These are phyloP conservation scores for Thalassiosira allenii DNA, from an alignment of 352 stramenopile species.

Conservation along the genomic window DNA sequence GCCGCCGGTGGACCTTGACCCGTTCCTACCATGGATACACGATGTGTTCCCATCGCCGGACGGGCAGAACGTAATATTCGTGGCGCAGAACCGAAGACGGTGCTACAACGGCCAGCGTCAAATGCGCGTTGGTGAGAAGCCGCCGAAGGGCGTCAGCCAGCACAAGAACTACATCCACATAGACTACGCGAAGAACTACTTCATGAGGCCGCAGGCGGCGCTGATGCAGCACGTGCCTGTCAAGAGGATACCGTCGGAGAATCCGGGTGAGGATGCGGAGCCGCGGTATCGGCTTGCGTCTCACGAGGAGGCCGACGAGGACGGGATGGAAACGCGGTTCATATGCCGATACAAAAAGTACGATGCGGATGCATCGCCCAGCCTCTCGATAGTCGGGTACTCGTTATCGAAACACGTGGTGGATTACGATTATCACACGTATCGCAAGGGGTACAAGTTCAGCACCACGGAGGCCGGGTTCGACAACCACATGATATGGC, in stretches of 20 bases:
- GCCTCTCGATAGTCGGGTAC: conserved; percentile 68
- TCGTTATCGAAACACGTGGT: conserved; percentile 76
- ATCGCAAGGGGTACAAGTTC: conserved; percentile 64
- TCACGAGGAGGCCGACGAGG: conserved; percentile 78
- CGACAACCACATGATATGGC: conserved; percentile 81
- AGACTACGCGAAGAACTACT: conserved; percentile 63
- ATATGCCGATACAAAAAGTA: conserved; percentile 83
- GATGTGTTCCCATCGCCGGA: conserved; percentile 82
- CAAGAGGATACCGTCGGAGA: conserved; percentile 48
- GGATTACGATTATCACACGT: conserved; percentile 83
- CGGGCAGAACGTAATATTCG: conserved; percentile 80
- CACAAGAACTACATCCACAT: conserved; percentile 51
- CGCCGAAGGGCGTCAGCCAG: conserved; percentile 36
- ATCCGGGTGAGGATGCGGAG: conserved; percentile 29
- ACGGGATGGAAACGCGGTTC: conserved; percentile 82
- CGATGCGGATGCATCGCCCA: conserved; percentile 32
- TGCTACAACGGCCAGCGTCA: conserved; percentile 73
- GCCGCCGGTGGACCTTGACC: conserved; percentile 71
- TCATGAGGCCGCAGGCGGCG: conserved; percentile 71
- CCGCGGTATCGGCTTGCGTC: conserved; percentile 73
- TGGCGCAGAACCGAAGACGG: conserved; percentile 83
- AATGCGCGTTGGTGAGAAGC: background rate
- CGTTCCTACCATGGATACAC: conserved; percentile 86
- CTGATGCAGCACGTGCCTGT: conserved; percentile 85
- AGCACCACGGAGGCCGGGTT: conserved; percentile 71